phyloP scores from a whole-genome alignment of 1,284 basidiomycete species.

The Cutaneotrichosporon arboriforme region DNA sequence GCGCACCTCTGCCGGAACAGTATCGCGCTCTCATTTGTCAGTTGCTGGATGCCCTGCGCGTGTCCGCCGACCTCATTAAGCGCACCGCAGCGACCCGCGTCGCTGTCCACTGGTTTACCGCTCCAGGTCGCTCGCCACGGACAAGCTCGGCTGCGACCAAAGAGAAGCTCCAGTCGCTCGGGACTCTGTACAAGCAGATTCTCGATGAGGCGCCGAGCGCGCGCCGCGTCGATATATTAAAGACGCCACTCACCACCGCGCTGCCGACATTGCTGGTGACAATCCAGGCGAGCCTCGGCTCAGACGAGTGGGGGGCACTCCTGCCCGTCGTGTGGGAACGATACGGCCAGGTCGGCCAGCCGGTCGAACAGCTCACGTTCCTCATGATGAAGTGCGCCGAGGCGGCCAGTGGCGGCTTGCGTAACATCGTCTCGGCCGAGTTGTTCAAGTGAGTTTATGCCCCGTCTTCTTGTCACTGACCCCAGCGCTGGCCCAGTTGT shows the following conservation, averaged over 20 bases:
- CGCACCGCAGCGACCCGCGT: conserved; percentile 8
- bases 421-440: conserved; percentile 22
- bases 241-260: background rate
- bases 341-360: conserved; percentile 11
- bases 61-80: conserved; percentile 11
- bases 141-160: no score
- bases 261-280: conserved; percentile 24
- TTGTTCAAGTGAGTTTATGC: conserved; percentile 15
- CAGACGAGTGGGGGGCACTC: conserved; percentile 29
- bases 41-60: conserved; percentile 24
- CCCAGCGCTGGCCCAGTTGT: conserved; percentile 1
- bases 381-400: conserved; percentile 41
- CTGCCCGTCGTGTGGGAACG: conserved; percentile 32
- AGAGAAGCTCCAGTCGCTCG: conserved; percentile 1
- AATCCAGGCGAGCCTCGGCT: conserved; percentile 24
- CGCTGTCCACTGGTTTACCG: conserved; percentile 13
- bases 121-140: conserved; percentile 2
- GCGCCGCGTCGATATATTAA: background rate
- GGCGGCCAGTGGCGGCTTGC: conserved; percentile 16
- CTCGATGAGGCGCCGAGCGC: background rate
- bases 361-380: conserved; percentile 20
- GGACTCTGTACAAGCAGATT: background rate
- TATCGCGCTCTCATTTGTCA: conserved; percentile 31
- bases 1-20: conserved; percentile 19
- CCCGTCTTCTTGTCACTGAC: background rate